phyloP scores from a whole-genome alignment of 345 rosid genomes.

The Erodium maritimum region DNA sequence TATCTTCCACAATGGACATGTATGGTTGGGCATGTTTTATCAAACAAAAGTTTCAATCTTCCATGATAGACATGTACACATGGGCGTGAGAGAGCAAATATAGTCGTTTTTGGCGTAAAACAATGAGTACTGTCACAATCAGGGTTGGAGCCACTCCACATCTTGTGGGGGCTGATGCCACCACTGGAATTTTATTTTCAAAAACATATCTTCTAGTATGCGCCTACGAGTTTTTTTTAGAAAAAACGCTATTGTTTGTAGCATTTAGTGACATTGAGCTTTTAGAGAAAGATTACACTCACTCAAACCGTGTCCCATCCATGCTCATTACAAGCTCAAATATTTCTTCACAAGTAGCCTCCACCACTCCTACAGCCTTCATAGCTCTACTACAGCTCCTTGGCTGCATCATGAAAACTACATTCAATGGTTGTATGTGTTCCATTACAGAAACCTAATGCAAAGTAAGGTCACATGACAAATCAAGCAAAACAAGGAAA shows the following conservation, averaged over 20 bases:
- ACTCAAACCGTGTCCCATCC: conserved; percentile 98
- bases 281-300: conserved; percentile 31
- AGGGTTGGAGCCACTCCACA: too few species aligned
- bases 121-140: too few species aligned
- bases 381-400: conserved; percentile 99
- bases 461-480: conserved; percentile 9
- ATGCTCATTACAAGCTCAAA: conserved; percentile 98
- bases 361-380: conserved; percentile 99
- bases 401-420: conserved; percentile 50
- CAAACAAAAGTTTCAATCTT: too few species aligned
- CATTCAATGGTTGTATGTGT: background rate
- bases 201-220: too few species aligned
- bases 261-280: background rate
- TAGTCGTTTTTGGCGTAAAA: too few species aligned
- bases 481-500: conserved; percentile 14
- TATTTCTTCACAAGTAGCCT: conserved; percentile 94
- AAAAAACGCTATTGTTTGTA: too few species aligned
- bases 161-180: too few species aligned
- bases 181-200: too few species aligned
- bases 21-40: too few species aligned
- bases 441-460: conserved; percentile 6
- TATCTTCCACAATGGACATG: background rate
- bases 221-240: too few species aligned
- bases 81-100: too few species aligned
- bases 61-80: too few species aligned